A percentile compares a stretch with the other conserved stretches of the same genome.
These are phyloP conservation scores for Naganishia kalamii DNA, from an alignment of 768 basidiomycete species.

Conservation along the genomic window DNA sequence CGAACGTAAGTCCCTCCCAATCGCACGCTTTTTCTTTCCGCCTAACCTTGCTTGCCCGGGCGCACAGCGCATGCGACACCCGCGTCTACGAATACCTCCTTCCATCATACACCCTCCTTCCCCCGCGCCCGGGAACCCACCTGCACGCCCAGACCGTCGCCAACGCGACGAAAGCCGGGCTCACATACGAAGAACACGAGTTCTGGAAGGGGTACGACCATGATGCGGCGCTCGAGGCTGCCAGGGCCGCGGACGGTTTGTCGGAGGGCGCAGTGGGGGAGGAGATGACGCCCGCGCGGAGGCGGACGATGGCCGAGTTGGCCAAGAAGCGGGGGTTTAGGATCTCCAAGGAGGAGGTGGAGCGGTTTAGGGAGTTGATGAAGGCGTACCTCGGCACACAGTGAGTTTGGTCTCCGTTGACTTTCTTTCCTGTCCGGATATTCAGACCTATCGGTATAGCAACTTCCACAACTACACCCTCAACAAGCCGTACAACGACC, in stretches of 20 bases:
- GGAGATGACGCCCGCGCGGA: conserved; percentile 28
- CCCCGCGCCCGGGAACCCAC: conserved; percentile 71
- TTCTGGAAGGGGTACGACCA: conserved; percentile 42
- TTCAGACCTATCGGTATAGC: conserved; percentile 31
- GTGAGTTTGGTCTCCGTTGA: conserved; percentile 27
- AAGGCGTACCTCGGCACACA: conserved; percentile 76
- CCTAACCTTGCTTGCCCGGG: not conserved
- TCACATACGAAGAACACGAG: conserved; percentile 22
- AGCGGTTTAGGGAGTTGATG: conserved; percentile 55
- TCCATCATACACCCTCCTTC: conserved; percentile 84
- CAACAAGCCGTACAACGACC: conserved; percentile 73
- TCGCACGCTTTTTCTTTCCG: not conserved
- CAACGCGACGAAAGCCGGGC: not conserved
- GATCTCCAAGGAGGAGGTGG: conserved; percentile 54
- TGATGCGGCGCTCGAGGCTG: conserved; percentile 38
- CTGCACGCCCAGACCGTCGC: conserved; percentile 47
- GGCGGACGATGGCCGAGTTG: conserved; percentile 18
- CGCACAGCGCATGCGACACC: conserved; percentile 77
- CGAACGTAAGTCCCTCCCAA: conserved; percentile 40
- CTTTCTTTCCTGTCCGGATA: not conserved
- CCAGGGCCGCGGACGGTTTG: conserved; percentile 54
- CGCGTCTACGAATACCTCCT: conserved; percentile 97
- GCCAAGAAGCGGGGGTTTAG: conserved; percentile 56
- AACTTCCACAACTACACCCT: conserved; percentile 99
- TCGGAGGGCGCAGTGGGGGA: conserved; percentile 52